phyloP scores from a whole-genome alignment of 345 rosid genomes.

The Pugionium cornutum region DNA sequence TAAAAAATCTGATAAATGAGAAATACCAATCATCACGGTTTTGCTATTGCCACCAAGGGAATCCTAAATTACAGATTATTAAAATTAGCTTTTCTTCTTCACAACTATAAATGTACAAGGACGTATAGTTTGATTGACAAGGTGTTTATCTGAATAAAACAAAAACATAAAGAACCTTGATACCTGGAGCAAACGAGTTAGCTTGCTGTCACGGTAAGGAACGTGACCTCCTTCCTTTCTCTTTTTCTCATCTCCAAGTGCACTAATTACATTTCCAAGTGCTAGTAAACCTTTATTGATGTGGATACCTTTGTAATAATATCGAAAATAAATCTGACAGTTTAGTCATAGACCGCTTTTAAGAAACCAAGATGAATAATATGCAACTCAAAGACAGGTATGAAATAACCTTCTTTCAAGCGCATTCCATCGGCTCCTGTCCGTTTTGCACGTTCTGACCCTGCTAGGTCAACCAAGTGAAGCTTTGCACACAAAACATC shows the following conservation, averaged over 20 bases:
- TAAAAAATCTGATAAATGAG: not conserved
- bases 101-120: not conserved
- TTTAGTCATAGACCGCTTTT: conserved; percentile 13
- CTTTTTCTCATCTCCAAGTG: conserved; percentile 91
- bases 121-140: conserved; percentile 10
- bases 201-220: conserved; percentile 98
- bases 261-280: conserved; percentile 94
- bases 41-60: conserved; percentile 99
- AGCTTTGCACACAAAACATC: conserved; percentile 87
- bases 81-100: not conserved
- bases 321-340: conserved; percentile 13
- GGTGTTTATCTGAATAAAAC: not conserved
- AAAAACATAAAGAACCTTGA: not conserved
- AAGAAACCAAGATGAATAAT: conserved; percentile 22
- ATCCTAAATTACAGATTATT: conserved; percentile 55
- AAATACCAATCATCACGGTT: conserved; percentile 95
- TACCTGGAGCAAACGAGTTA: conserved; percentile 96
- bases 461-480: conserved; percentile 93
- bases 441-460: conserved; percentile 96
- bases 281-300: conserved; percentile 95
- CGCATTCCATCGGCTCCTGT: conserved; percentile 97
- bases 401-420: conserved; percentile 75
- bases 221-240: conserved; percentile 96
- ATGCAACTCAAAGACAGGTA: not conserved
- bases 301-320: conserved; percentile 62